Evolutionary conservation across 805 yeast genomes (phyloP).

Genomic region (Saccharomycopsis fermentans): DNA sequence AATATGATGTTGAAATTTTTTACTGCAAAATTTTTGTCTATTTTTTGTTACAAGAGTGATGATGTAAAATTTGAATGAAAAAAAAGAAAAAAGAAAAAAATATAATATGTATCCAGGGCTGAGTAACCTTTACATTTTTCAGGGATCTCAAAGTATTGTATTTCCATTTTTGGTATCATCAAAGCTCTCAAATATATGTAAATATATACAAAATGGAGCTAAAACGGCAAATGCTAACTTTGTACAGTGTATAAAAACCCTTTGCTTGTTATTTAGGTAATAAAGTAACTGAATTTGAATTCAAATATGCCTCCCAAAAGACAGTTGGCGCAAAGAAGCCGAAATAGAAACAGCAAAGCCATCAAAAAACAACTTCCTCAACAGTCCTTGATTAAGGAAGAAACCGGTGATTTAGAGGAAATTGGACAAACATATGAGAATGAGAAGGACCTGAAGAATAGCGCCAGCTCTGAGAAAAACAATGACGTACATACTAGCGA

Average conservation of each 20-base stretch:
- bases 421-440: neutral
- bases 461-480: neutral
- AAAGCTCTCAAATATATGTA: no score
- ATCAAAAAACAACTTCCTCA: neutral
- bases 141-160: no score
- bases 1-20: neutral
- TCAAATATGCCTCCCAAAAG: neutral
- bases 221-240: no score
- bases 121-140: neutral
- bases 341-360: neutral
- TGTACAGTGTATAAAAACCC: no score
- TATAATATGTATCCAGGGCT: neutral
- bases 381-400: neutral
- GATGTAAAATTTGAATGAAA: neutral
- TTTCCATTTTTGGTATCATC: no score
- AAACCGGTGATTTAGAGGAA: neutral
- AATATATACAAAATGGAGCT: no score
- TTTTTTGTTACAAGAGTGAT: neutral
- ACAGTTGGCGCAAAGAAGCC: neutral
- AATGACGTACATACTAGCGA: neutral
- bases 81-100: neutral
- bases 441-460: no score
- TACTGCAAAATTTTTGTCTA: constrained; percentile 3
- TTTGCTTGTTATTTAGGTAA: no score
- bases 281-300: no score